These are phyloP conservation scores for Aspergillus tanneri DNA, from an alignment of 2,329 filamentous ascomycete genomes.

Conservation along the genomic window DNA sequence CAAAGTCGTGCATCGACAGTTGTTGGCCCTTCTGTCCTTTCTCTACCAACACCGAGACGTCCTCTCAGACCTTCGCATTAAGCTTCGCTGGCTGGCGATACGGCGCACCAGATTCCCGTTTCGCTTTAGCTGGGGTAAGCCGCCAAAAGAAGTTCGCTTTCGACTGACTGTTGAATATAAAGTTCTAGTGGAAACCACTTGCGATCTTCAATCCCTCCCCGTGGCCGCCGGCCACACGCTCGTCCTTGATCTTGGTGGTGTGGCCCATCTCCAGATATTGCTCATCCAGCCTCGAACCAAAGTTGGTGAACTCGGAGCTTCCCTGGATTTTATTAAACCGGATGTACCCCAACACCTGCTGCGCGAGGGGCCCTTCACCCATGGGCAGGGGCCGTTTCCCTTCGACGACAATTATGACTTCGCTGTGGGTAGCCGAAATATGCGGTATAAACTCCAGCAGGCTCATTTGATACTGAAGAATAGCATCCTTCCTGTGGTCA, in stretches of 20 bases:
- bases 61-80: background rate
- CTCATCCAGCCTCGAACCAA: background rate
- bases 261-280: background rate
- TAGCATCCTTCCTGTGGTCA: slow-evolving; percentile 3
- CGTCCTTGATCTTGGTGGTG: slow-evolving; percentile 2
- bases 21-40: background rate
- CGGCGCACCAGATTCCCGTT: background rate
- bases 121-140: background rate
- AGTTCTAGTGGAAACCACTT: background rate
- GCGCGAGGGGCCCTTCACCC: background rate
- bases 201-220: background rate
- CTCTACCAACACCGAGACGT: background rate
- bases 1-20: background rate
- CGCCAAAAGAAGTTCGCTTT: background rate
- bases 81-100: background rate
- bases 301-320: slow-evolving; percentile 3
- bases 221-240: slow-evolving; percentile 3
- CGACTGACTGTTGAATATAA: background rate
- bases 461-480: background rate
- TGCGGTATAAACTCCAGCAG: background rate
- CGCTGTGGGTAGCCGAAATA: background rate
- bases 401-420: background rate
- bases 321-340: slow-evolving; percentile 1
- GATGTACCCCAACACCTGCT: slow-evolving; percentile 1
- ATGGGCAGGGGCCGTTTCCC: background rate